Base-by-base conservation (phyloP, 1,284 basidiomycete species). In the Cerrena zonata region DNA sequence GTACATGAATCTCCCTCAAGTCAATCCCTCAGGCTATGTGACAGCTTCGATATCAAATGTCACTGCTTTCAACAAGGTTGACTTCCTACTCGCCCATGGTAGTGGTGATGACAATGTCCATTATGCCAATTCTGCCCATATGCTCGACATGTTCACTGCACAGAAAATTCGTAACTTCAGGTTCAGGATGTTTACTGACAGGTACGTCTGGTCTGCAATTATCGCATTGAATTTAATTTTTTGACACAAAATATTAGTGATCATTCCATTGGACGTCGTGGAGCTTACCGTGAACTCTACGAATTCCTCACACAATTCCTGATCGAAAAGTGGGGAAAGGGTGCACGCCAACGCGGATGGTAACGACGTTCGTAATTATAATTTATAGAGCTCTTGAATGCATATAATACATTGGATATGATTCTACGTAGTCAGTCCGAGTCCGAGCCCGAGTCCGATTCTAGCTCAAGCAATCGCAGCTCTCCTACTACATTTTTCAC, bases 111-210 rank as follows among this genome's bases (percentile, higher is more conserved):
- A 96, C 65, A 97, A 97, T 63, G 90, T 96, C 34, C 95, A 98
- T 67, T 94, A 84, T 61, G 81, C 86, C 36, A 95, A 98, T 69
- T 86, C 88, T 51, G 94, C 93, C 3, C 89, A 90, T 60, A 64
- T 98, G 59, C 69, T 98, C 43, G 95, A 98, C 67, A 90, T 94
- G 80, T 79, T 99, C 57, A 97, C 93, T 0, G 74, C 76, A 59
- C 80, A 76, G 18, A 72, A 84, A 49, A 80, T 97, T 30, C 75
- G 89, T 55, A 80, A 80, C 37, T 98, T 88, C 71, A 76, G 86
- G 60, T 96, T 97, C 69, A 80, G 94, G 63, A 91, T 96, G 89
- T 99, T 98, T 69, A 92, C 92, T 23, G 95, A 99, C 68, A 92
- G 89, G 86, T 89, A 56, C 56, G 77, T 68, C 24, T n/a, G n/a